Base-by-base conservation (phyloP, 331 rosid genomes). In the Arachis monticola region DNA sequence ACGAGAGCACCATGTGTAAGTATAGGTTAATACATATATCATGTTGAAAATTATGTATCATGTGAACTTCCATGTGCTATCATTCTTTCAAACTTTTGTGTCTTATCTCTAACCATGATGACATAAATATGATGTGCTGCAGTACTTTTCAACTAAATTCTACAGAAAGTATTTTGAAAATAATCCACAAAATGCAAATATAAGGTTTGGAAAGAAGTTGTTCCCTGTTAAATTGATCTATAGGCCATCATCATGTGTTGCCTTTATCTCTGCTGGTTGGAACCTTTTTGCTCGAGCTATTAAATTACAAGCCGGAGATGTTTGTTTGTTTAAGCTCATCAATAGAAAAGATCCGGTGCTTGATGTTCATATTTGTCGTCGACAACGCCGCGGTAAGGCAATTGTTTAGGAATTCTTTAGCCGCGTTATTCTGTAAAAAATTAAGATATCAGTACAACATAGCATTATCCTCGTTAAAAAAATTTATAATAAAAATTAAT, bases 261-360 rank as follows among this genome's bases (percentile, higher is more conserved):
- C 57, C 17, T 3, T 11, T 51, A 51, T 51, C 17, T 51, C 57
- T 2, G 22, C 57, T 2, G 57, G 57, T 12, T 51, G 74, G 78
- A 0, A 0, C 1, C 3, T 13, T 2, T 81, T 81, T 76, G 60
- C 13, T 8, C 12, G 7, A 53, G 75, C 67, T 7, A 76, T 68
- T 41, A 6, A 17, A 47, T 10, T 76, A 17, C 42, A 12, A 17
- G 66, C 6, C 5, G 72, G 81, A 47, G 81, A 81, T 58, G 70
- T 40, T 41, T 62, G 84, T n/a, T 11, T 51, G 1, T 51, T 51
- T 51, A 14, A 51, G 57, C 17, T 51, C 14, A 11, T 51, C 13
- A 51, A 51, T 22, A 8, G 10, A 27, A 53, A 45, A 22, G 35
- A 22, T 66, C 10, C 17, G 4, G 58, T 46, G 65, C 17, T 60